Percentiles rank a stretch among this genome's conserved stretches.
These are phyloP conservation scores for Collariella sp. DNA, from an alignment of 495 filamentous ascomycete species.

Conservation along the genomic window DNA sequence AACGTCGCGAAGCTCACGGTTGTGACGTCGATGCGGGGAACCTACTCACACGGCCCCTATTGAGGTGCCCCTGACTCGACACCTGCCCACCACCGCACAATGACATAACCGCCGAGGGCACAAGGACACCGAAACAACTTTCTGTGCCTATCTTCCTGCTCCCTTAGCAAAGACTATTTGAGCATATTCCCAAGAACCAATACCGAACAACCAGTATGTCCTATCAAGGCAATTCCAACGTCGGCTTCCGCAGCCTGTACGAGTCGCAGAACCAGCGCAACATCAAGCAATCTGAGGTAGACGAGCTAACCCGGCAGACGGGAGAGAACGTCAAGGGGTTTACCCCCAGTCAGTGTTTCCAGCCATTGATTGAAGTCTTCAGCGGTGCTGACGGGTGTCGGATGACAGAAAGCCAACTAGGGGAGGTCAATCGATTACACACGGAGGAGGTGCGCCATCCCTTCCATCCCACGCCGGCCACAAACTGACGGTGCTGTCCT, in stretches of 20 bases:
- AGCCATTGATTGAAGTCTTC: too few relatives aligned
- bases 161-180: neutral
- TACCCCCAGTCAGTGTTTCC: slow-evolving; percentile 16
- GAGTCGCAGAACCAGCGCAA: slow-evolving; percentile 17
- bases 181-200: neutral
- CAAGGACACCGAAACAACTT: neutral
- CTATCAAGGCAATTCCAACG: slow-evolving; percentile 14
- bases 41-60: neutral
- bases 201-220: slow-evolving; percentile 7
- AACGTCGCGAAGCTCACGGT: neutral
- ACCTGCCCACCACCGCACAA: neutral
- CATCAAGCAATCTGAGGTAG: slow-evolving; percentile 12
- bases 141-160: neutral
- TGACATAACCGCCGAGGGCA: slow-evolving; percentile 1
- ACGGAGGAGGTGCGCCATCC: slow-evolving; percentile 8
- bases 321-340: slow-evolving; percentile 23
- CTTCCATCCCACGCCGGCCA: neutral
- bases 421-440: slow-evolving; percentile 11
- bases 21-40: slow-evolving; percentile 5
- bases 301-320: slow-evolving; percentile 10
- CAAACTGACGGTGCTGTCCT: neutral
- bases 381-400: neutral
- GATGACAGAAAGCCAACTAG: slow-evolving; percentile 17
- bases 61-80: too few relatives aligned
- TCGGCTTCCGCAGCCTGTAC: slow-evolving; percentile 17